Evolutionary conservation across 148 eudicot genomes (phyloP), one percentile per base, ranked within the genome.

Genomic region (Chenopodium berlandieri): DNA sequence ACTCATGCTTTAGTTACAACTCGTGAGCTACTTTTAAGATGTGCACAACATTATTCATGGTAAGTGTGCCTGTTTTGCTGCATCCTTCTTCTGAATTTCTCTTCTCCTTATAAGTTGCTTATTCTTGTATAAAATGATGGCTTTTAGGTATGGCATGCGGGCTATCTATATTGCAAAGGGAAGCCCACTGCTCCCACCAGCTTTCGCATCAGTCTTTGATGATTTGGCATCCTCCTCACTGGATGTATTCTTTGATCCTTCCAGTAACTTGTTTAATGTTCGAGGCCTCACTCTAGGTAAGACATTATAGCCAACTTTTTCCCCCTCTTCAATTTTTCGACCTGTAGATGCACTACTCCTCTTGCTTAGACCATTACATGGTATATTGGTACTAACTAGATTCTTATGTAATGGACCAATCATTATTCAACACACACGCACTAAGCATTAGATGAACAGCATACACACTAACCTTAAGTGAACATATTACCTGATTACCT

Each of bases 1-100:
- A 92, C 98, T 52, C 99, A 97, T 92, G 99, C 98, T 83, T 85
- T 97, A 84, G 93, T 94, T 79, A 94, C 95, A 74, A 79, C 90
- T 75, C 88, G 92, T 69, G 97, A 97, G 82, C 88, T 97, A 82
- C 89, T 88, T 81, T 78, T 97, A 27, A 94, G 91, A 89, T 97
- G 98, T 83, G 98, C 94, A 13, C 95, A 90, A 44, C 99, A 97
- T 81, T 97, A 97, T 88, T 97, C 99, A 82, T 97, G 99, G 99
- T 94, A 78, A 89, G 85, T 25, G 40, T 77, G 25, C 71, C 60
- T 71, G 58, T 83, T 64, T 44, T 75, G 47, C 62, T 66, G 37
- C 58, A 46, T 74, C 73, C 65, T 67, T 66, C 66, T 79, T 76
- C 9, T 73, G 77, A 58, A 47, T 78, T 37, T 50, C 27, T 73